Conservation (phyloP, 2,329 filamentous ascomycete genomes). For the Ascochyta koolunga region DNA sequence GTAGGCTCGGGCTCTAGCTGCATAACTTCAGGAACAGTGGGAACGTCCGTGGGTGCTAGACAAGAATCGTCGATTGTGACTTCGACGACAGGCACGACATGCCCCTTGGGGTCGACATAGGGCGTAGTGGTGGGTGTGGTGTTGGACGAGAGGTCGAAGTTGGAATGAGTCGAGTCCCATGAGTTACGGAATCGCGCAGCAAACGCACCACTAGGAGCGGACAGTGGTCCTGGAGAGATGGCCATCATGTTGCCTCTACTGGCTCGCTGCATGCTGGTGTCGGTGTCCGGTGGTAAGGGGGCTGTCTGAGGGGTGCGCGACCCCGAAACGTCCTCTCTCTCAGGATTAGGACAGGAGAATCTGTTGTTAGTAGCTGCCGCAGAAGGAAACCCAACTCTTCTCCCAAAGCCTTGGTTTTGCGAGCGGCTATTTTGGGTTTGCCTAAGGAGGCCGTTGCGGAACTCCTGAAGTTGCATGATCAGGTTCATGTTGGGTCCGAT, state of each 20-base stretch:
- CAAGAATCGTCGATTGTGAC: conserved; percentile 35
- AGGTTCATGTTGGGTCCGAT: conserved; percentile 92
- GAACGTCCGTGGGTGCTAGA: conserved; percentile 7
- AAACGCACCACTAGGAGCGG: conserved; percentile 47
- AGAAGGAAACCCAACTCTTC: conserved; percentile 40
- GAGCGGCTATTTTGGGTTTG: conserved; percentile 40
- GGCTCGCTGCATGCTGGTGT: conserved; percentile 53
- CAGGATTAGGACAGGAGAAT: conserved; percentile 39
- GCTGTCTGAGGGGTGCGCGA: conserved; percentile 47
- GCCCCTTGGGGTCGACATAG: conserved; percentile 47
- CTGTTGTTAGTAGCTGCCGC: conserved; percentile 33
- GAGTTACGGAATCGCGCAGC: conserved; percentile 47
- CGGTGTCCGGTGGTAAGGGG: conserved; percentile 54
- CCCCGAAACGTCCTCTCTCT: conserved; percentile 37
- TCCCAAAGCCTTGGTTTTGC: conserved; percentile 41
- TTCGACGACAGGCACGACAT: conserved; percentile 45
- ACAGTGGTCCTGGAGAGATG: conserved; percentile 51
- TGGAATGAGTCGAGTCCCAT: conserved; percentile 48
- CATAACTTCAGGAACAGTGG: conserved; percentile 16
- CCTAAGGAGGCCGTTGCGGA: conserved; percentile 59
- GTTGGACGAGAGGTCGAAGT: conserved; percentile 41
- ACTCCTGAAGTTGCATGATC: conserved; percentile 87
- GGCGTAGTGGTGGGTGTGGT: conserved; percentile 37
- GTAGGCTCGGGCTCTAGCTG: conserved; percentile 19
- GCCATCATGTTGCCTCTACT: conserved; percentile 50